These are phyloP conservation scores for Termitomyces titanicus DNA, from an alignment of 768 basidiomycete genomes.

Conservation along the genomic window DNA sequence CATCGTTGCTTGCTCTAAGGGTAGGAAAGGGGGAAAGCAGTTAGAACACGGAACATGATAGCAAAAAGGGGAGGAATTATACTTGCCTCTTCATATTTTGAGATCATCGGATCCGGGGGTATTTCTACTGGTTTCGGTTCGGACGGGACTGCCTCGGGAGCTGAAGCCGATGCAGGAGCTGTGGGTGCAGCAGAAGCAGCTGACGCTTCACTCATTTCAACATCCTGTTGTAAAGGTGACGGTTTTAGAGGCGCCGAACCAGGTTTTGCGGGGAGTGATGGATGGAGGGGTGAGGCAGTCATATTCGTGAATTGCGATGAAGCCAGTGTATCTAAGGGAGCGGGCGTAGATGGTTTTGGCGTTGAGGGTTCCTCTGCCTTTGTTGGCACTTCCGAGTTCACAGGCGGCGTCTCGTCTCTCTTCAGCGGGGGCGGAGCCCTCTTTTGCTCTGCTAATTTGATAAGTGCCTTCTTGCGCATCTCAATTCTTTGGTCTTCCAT, in stretches of 20 bases:
- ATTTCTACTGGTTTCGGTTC: conserved; percentile 21
- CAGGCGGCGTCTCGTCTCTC: conserved; percentile 10
- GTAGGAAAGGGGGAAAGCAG: neutral
- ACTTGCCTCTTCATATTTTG: conserved; percentile 60
- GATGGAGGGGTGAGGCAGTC: conserved; percentile 50
- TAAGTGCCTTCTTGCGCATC: conserved; percentile 39
- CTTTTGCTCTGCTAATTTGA: conserved; percentile 20
- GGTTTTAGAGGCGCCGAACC: conserved; percentile 33
- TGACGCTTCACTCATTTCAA: conserved; percentile 25
- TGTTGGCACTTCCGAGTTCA: conserved; percentile 13
- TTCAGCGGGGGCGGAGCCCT: conserved; percentile 14
- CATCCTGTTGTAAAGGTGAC: conserved; percentile 17
- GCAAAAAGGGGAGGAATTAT: conserved; percentile 4
- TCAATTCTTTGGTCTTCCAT: conserved; percentile 62
- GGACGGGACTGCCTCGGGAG: conserved; percentile 18
- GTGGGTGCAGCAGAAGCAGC: conserved; percentile 24
- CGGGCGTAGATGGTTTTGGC: conserved; percentile 12
- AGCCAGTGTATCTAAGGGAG: conserved; percentile 16
- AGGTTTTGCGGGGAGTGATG: conserved; percentile 72
- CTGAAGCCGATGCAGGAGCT: conserved; percentile 17
- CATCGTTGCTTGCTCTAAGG: conserved; percentile 70
- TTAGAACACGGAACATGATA: neutral
- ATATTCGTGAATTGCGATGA: conserved; percentile 28
- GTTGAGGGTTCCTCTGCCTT: conserved; percentile 12
- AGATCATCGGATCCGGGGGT: conserved; percentile 45